Evolutionary conservation across 768 basidiomycete genomes (phyloP), one percentile per base, ranked within the genome.

Genomic region (Auriscalpium vulgare): DNA sequence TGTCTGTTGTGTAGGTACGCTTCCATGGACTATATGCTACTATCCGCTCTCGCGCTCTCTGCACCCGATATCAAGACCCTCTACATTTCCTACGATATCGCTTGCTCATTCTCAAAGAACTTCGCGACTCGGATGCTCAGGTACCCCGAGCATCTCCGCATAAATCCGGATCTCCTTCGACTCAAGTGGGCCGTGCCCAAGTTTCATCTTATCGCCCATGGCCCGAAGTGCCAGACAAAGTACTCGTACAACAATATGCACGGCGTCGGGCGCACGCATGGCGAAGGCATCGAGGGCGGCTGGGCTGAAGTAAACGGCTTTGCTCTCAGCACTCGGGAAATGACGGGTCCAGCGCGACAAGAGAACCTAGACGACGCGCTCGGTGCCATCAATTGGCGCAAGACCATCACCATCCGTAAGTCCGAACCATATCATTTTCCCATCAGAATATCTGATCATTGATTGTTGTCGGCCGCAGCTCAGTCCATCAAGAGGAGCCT

Each of bases 121-220:
- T 54, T 54, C n/a, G 9, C 19, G 13, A 8, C 7, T 8, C 19
- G 36, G 23, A 36, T 48, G 23, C 44, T 17, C 16, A 21, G 37
- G 13, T 35, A 13, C 16, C 43, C 36, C 4, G 35, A 38, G 29
- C 35, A 36, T n/a, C 16, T 54, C 45, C n/a, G 37, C 11, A 19
- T 54, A 19, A 34, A 54, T 36, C 34, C 23, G 19, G 17, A 14
- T 4, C 37, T n/a, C 16, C 3, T 54, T 14, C 17, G 14, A 3
- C 11, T 54, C 45, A 10, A 34, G 16, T 11, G 8, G 4, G 47
- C 43, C 13, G 29, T 54, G 5, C 57, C 52, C 10, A 58, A 54
- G n/a, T 59, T 62, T 21, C 65, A 66, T 48, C 36, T 61, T 5
- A 10, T 43, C 11, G 64, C 54, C 7, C 65, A 66, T 51, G 53